Percentiles rank a stretch among this genome's conserved stretches.
These are phyloP conservation scores for Aspergillus ellipticus DNA, from an alignment of 495 filamentous ascomycete species.

Conservation along the genomic window DNA sequence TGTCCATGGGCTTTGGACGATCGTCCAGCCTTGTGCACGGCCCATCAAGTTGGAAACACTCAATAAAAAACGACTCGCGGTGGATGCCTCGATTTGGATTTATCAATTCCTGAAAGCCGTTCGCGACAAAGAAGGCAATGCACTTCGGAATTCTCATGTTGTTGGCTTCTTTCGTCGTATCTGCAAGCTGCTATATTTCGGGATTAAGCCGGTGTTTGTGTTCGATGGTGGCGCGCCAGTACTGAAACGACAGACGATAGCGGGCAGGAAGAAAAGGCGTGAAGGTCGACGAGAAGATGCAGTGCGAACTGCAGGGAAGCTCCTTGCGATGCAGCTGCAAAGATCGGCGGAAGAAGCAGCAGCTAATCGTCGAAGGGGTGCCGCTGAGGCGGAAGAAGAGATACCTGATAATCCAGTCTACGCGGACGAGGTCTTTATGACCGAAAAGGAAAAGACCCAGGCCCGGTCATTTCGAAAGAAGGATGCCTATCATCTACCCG, in stretches of 20 bases:
- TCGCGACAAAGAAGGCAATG: constrained; percentile 96
- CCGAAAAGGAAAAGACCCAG: constrained; percentile 65
- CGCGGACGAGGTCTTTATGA: constrained; percentile 83
- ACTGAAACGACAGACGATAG: constrained; percentile 88
- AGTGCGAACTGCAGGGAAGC: constrained; percentile 77
- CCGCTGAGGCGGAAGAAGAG: constrained; percentile 56
- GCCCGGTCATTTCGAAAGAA: constrained; percentile 81
- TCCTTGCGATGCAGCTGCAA: constrained; percentile 92
- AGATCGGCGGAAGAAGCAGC: constrained; percentile 79
- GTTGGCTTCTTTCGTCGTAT: constrained; percentile 98
- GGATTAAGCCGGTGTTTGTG: constrained; percentile 96
- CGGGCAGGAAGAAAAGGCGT: constrained; percentile 67
- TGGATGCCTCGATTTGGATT: constrained; percentile 99
- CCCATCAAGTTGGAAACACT: constrained; percentile 90
- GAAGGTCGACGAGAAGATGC: constrained; percentile 95
- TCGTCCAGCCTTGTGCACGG: constrained; percentile 82
- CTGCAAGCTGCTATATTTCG: constrained; percentile 93
- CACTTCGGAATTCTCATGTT: constrained; percentile 88
- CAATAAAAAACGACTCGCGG: constrained; percentile 88
- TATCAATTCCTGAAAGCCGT: constrained; percentile 99
- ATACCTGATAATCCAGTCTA: constrained; percentile 76
- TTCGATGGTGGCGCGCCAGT: constrained; percentile 94
- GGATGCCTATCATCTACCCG: constrained; percentile 91
- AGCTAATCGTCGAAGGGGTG: constrained; percentile 51
- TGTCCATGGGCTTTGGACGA: constrained; percentile 95